Conservation (phyloP, 1,284 basidiomycete genomes). For the Apiotrichum gracile region DNA sequence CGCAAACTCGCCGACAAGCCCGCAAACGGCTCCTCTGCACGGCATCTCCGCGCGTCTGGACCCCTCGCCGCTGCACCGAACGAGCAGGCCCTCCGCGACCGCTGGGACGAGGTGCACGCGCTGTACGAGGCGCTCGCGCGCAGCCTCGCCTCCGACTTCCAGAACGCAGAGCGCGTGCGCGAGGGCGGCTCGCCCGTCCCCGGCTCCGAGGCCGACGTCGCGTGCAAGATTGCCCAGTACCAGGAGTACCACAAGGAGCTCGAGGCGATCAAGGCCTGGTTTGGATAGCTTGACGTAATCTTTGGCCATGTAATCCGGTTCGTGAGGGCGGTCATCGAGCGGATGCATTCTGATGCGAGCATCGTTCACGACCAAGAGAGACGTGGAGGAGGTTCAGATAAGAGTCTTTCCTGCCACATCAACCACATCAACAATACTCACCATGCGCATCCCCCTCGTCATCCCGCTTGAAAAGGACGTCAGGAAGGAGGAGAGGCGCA, state of each 20-base stretch:
- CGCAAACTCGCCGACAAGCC: neutral
- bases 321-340: neutral
- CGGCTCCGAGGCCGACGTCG: slow-evolving; percentile 14
- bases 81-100: slow-evolving; percentile 25
- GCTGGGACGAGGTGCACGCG: slow-evolving; percentile 39
- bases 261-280: slow-evolving; percentile 35
- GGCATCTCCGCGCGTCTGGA: neutral
- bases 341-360: too few relatives aligned
- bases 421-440: too few relatives aligned
- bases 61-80: slow-evolving; percentile 6
- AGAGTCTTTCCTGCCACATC: too few relatives aligned
- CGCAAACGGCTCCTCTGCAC: too few relatives aligned
- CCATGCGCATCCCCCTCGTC: too few relatives aligned
- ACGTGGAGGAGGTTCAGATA: too few relatives aligned
- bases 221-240: slow-evolving; percentile 28
- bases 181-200: slow-evolving; percentile 5
- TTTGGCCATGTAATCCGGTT: neutral
- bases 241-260: slow-evolving; percentile 39
- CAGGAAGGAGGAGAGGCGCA: too few relatives aligned
- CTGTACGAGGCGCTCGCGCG: slow-evolving; percentile 30
- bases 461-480: too few relatives aligned
- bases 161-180: slow-evolving; percentile 18
- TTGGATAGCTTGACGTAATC: slow-evolving; percentile 4
- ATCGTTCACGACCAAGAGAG: too few relatives aligned
- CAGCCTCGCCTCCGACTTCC: slow-evolving; percentile 23